A percentile compares a stretch with the other conserved stretches of the same genome.
phyloP scores from a whole-genome alignment of 1,284 basidiomycete species.

The Cutaneotrichosporon cutaneum region DNA sequence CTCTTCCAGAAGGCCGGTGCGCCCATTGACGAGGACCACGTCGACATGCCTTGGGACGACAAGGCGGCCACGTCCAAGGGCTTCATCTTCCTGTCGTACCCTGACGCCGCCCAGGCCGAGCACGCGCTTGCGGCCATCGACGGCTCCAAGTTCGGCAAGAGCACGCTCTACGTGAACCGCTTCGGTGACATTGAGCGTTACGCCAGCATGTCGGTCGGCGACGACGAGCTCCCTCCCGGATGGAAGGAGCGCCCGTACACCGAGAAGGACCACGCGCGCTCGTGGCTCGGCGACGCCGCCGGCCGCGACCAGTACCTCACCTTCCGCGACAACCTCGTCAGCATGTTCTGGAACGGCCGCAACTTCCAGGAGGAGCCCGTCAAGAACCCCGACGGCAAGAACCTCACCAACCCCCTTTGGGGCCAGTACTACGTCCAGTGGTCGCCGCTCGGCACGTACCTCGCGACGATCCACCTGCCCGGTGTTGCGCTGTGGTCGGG shows the following conservation, averaged over 20 bases:
- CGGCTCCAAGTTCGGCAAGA: constrained; percentile 83
- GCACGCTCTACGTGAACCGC: constrained; percentile 84
- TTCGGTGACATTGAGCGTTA: constrained; percentile 92
- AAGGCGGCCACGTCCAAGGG: constrained; percentile 78
- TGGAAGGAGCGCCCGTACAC: constrained; percentile 70
- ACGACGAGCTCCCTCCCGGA: constrained; percentile 63
- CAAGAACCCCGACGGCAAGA: constrained; percentile 57
- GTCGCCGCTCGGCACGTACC: constrained; percentile 93
- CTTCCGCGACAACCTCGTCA: constrained; percentile 87
- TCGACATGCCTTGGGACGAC: constrained; percentile 83
- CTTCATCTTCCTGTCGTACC: constrained; percentile 87
- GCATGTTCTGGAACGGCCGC: constrained; percentile 91
- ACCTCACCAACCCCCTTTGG: constrained; percentile 64
- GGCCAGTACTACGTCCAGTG: constrained; percentile 97
- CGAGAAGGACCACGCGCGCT: constrained; percentile 89
- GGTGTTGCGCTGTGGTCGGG: constrained; percentile 97
- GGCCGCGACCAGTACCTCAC: constrained; percentile 96
- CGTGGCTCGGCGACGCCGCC: constrained; percentile 88
- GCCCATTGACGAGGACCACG: constrained; percentile 69
- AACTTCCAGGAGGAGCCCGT: constrained; percentile 82
- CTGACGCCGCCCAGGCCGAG: constrained; percentile 74
- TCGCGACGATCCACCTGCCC: constrained; percentile 91
- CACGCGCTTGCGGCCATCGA: constrained; percentile 78
- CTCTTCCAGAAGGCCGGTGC: constrained; percentile 78
- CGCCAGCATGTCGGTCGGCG: constrained; percentile 76